A percentile compares a stretch with the other conserved stretches of the same genome.
Conservation (phyloP, 148 eudicot genomes). For the Diospyros lotus region DNA sequence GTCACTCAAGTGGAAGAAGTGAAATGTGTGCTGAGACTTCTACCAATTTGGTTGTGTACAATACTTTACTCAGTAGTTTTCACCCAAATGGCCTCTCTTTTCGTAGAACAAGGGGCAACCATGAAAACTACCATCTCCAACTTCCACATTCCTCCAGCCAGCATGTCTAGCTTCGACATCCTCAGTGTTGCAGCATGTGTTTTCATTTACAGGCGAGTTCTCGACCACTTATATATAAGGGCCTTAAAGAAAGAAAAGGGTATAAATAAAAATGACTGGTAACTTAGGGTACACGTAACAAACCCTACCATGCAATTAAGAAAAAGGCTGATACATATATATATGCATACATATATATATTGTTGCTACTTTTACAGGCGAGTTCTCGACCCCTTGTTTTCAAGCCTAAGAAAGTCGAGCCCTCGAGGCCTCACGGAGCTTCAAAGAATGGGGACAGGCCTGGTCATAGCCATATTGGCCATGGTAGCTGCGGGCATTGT, state of each 20-base stretch:
- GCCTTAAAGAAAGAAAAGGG: no score
- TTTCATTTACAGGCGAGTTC: conserved; percentile 48
- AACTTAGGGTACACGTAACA: no score
- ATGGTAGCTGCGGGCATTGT: conserved; percentile 59
- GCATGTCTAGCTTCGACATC: conserved; percentile 73
- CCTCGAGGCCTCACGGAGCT: conserved; percentile 55
- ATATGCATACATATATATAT: no score
- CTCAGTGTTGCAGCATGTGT: conserved; percentile 57
- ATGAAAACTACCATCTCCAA: conserved; percentile 41
- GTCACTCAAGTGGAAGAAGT: conserved; percentile 83
- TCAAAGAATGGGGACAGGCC: conserved; percentile 65
- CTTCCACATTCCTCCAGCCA: conserved; percentile 65
- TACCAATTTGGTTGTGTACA: conserved; percentile 83
- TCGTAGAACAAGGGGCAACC: conserved; percentile 76
- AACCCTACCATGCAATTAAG: no score
- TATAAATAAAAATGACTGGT: no score
- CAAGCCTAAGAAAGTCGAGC: conserved; percentile 22
- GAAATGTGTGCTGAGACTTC: conserved; percentile 62
- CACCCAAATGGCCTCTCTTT: conserved; percentile 75
- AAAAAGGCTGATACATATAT: no score
- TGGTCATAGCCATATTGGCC: conserved; percentile 47
- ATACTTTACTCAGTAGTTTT: conserved; percentile 70
- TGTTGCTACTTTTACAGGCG: conserved; percentile 32
- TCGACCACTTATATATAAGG: conserved; percentile 34
- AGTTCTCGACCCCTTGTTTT: conserved; percentile 41